Conservation (phyloP, 2,329 filamentous ascomycete species). For the Onygenales sp. region DNA sequence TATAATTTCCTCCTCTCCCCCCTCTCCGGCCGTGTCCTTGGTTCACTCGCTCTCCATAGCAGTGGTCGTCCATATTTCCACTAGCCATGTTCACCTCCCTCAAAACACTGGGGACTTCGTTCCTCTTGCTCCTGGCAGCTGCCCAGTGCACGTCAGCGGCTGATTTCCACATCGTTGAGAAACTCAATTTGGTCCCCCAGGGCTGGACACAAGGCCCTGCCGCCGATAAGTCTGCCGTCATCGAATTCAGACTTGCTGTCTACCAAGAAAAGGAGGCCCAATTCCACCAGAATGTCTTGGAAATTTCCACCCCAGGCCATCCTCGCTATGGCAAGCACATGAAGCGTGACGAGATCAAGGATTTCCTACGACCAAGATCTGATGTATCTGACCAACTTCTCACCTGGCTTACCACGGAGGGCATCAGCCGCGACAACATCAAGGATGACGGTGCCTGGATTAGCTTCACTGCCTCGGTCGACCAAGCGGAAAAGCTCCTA, state of each 20-base stretch:
- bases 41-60: not conserved
- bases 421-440: constrained; percentile 36
- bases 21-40: not conserved
- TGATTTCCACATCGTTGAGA: not conserved
- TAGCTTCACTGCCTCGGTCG: constrained; percentile 37
- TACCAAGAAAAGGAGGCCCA: not conserved
- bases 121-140: not conserved
- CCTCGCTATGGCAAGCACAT: constrained; percentile 52
- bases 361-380: constrained; percentile 42
- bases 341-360: constrained; percentile 47
- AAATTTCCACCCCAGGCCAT: constrained; percentile 50
- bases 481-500: constrained; percentile 46
- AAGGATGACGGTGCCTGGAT: constrained; percentile 51
- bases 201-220: not conserved
- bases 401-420: constrained; percentile 45
- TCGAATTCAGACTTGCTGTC: constrained; percentile 3
- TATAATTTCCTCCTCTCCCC: not conserved
- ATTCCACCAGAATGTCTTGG: not conserved
- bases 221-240: not conserved
- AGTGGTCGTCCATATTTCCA: not conserved
- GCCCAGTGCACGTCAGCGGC: not conserved
- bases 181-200: not conserved
- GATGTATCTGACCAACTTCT: constrained; percentile 41
- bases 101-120: not conserved
- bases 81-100: not conserved